phyloP scores from a whole-genome alignment of 1,284 basidiomycete genomes.

The Puccinia triticina region DNA sequence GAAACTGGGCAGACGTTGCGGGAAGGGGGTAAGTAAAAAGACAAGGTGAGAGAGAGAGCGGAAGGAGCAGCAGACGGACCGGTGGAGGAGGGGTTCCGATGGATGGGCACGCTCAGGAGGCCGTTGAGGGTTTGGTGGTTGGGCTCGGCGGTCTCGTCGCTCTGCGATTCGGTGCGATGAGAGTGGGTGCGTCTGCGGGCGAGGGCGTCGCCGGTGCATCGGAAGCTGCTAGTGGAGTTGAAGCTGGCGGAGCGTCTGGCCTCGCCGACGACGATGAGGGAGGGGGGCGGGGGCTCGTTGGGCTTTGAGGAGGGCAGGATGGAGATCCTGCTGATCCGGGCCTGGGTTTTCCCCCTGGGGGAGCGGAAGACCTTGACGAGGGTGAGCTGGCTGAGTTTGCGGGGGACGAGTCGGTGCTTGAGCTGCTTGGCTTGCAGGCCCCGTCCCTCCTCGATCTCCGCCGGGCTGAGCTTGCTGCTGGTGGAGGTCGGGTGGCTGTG shows the following conservation, averaged over 20 bases:
- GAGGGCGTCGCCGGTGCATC: background rate
- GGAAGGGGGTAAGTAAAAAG: background rate
- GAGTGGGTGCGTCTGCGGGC: background rate
- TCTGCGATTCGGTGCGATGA: constrained; percentile 13
- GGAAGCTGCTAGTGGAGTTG: background rate
- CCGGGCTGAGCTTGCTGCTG: background rate
- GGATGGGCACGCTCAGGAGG: background rate
- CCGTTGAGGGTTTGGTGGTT: constrained; percentile 1
- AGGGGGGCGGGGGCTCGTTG: background rate
- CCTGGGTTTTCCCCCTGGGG: background rate
- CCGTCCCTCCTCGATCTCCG: constrained; percentile 16
- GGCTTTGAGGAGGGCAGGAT: background rate
- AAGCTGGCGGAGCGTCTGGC: background rate
- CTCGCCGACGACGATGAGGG: constrained; percentile 18
- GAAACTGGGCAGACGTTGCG: background rate
- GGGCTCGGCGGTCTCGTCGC: background rate
- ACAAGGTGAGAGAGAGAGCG: background rate
- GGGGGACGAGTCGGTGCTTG: background rate
- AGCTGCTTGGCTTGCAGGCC: background rate
- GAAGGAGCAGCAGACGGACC: background rate
- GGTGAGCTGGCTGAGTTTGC: constrained; percentile 13
- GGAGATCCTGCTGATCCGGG: background rate
- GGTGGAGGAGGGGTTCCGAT: background rate
- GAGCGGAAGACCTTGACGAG: constrained; percentile 22
- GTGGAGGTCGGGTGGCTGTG: background rate